Percentiles rank a stretch among this genome's conserved stretches.
These are phyloP conservation scores for Phoma sp. DNA, from an alignment of 2,329 filamentous ascomycete species.

Conservation along the genomic window DNA sequence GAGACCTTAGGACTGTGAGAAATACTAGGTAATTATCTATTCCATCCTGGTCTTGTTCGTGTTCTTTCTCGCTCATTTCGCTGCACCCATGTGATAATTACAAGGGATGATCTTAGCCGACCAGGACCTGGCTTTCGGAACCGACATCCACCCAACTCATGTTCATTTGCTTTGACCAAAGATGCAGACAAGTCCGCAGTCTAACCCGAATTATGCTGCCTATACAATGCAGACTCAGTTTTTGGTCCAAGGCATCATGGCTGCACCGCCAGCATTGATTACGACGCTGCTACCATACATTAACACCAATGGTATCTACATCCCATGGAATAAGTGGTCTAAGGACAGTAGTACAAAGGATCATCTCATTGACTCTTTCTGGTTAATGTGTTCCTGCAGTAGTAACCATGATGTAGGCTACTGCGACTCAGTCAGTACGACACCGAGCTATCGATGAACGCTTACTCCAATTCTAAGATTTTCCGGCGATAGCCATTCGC, in stretches of 20 bases:
- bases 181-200: conserved; percentile 14
- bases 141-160: neutral
- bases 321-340: conserved; percentile 1
- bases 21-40: neutral
- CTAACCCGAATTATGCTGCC: conserved; percentile 6
- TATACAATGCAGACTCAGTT: neutral
- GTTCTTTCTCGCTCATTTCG: conserved; percentile 1
- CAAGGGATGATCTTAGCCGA: conserved; percentile 3
- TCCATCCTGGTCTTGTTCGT: neutral
- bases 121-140: conserved; percentile 11
- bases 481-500: conserved; percentile 4
- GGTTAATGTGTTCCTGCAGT: conserved; percentile 9
- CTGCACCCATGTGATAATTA: conserved; percentile 6
- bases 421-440: conserved; percentile 5
- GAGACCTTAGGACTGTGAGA: neutral
- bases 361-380: conserved; percentile 2
- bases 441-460: conserved; percentile 7
- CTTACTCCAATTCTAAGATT: conserved; percentile 18
- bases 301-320: neutral
- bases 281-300: neutral
- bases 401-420: conserved; percentile 4
- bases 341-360: conserved; percentile 1
- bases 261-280: conserved; percentile 1
- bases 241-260: neutral
- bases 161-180: conserved; percentile 11